A percentile compares a stretch with the other conserved stretches of the same genome.
Conservation (phyloP, 2,329 filamentous ascomycete species). For the Apiospora sp. region DNA sequence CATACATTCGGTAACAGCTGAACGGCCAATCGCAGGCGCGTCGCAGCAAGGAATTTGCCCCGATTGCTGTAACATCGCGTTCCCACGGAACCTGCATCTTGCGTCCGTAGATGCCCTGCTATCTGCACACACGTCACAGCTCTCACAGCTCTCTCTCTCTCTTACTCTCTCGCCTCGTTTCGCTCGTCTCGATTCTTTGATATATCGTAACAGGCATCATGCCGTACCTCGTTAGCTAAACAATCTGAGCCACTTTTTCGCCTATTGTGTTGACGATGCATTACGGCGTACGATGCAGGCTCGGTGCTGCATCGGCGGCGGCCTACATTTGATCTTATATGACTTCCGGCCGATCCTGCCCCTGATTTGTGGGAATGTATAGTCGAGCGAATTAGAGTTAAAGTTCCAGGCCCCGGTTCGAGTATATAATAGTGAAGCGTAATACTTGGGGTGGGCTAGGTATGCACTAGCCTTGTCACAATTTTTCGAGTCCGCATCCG, state of each 20-base stretch:
- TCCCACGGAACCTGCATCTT: constrained; percentile 12
- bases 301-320: constrained; percentile 12
- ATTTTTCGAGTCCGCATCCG: background rate
- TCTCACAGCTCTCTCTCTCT: background rate
- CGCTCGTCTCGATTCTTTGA: background rate
- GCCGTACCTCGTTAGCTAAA: background rate
- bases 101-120: background rate
- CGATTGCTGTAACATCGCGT: background rate
- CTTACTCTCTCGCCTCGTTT: background rate
- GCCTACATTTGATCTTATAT: constrained; percentile 9
- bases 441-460: background rate
- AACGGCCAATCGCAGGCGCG: background rate
- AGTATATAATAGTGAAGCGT: background rate
- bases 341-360: constrained; percentile 14
- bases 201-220: background rate
- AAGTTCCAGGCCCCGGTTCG: background rate
- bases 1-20: constrained; percentile 2
- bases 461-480: background rate
- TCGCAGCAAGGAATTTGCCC: constrained; percentile 13
- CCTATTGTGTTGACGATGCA: constrained; percentile 1
- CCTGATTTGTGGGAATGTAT: background rate
- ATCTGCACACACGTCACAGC: background rate
- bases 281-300: background rate
- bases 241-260: constrained; percentile 18
- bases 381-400: constrained; percentile 4